Base-by-base conservation (phyloP, 257 asterid genomes). In the Striga asiatica region DNA sequence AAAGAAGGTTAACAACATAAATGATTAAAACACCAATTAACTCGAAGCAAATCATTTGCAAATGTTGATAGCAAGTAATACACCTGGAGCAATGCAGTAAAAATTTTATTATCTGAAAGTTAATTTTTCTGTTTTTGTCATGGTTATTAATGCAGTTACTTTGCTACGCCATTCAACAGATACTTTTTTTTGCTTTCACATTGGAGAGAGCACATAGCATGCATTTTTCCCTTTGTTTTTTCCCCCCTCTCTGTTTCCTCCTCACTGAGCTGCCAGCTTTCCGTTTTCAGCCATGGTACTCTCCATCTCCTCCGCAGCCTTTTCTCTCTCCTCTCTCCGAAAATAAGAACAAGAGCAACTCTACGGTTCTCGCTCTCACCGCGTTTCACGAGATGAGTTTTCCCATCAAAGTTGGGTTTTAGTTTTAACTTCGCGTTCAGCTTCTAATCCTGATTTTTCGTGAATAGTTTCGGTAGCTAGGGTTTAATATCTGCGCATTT, bases 141-240 rank as follows among this genome's bases (percentile, higher is more conserved):
- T 2, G 43, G 20, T 16, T 18, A 42, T 14, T 25, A 58, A 27
- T 43, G 28, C 8, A 21, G 43, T 4, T 42, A 57, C 5, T n/a
- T 28, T 27, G 19, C 55, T 27, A 10, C 24, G 50, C 37, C 37
- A 51, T 42, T 18, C n/a, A 60, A 34, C 58, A 51, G 50, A 42
- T 7, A 41, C 16, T 13, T 23, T 41, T 27, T 27, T 41, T 43
- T 23, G 27, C 12, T 13, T 32, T 59, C 34, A 8, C 35, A 58
- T 19, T 16, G 14, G 45, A 60, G 49, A 9, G n/a, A 66, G 20
- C 6, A 2, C 52, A 62, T 52, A 24, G 38, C 34, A 19, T 52
- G 69, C 74, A 68, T 39, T 62, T 54, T 56, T 59, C 28, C n/a
- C n/a, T n/a, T 53, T 3, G 23, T 43, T 45, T 55, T 60, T 37